Evolutionary conservation across 2,329 filamentous ascomycete species (phyloP).

Genomic region (Fusarium cicatricum): DNA sequence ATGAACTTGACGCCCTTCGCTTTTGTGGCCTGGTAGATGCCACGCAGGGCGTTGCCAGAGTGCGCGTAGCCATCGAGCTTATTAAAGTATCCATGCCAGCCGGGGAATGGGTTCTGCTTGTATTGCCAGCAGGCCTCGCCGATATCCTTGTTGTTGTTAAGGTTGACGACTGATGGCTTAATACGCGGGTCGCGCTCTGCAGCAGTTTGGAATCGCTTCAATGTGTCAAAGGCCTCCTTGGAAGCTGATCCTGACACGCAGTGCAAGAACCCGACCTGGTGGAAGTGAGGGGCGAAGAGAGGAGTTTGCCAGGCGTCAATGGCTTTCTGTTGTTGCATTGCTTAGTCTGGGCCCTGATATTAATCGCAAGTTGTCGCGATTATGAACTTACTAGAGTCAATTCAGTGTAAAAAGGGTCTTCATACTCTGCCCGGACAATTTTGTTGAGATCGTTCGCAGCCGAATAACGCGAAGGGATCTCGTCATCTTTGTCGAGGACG

Average conservation of each 20-base stretch:
- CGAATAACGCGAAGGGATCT: constrained; percentile 55
- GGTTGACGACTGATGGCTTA: constrained; percentile 48
- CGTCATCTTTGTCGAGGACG: constrained; percentile 53
- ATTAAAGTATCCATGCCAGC: constrained; percentile 68
- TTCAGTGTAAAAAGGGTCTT: constrained; percentile 64
- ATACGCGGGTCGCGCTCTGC: constrained; percentile 52
- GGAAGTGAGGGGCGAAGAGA: constrained; percentile 61
- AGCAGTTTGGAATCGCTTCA: constrained; percentile 53
- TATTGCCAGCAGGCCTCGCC: constrained; percentile 56
- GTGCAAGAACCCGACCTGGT: constrained; percentile 53
- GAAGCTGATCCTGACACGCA: constrained; percentile 58
- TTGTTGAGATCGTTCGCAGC: constrained; percentile 70
- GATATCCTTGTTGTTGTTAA: constrained; percentile 51
- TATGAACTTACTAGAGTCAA: constrained; percentile 56
- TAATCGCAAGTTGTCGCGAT: neutral
- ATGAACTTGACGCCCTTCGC: constrained; percentile 32
- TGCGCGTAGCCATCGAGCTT: constrained; percentile 65
- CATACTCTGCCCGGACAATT: constrained; percentile 67
- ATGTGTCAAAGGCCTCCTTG: constrained; percentile 55
- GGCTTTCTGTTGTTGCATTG: constrained; percentile 48
- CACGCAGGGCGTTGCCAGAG: constrained; percentile 59
- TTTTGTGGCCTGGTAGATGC: constrained; percentile 54
- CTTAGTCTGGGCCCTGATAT: no score
- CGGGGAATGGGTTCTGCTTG: constrained; percentile 53
- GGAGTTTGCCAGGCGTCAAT: constrained; percentile 61